phyloP scores from a whole-genome alignment of 495 filamentous ascomycete genomes.

The Aspergillus nidulans region DNA sequence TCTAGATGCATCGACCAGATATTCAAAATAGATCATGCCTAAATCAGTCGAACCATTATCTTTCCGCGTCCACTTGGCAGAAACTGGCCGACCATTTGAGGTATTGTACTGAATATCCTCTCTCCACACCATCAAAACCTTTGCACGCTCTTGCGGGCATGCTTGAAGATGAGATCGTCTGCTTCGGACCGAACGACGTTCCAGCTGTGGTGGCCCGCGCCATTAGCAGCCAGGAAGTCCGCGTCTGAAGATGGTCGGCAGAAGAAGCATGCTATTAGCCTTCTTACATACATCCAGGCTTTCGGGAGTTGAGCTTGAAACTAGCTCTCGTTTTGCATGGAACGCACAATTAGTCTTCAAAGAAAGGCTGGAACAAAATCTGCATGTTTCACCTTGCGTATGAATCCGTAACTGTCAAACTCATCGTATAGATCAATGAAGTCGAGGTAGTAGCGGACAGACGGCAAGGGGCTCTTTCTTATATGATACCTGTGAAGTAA shows the following conservation, averaged over 20 bases:
- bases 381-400: constrained; percentile 31
- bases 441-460: constrained; percentile 41
- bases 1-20: background rate
- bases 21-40: background rate
- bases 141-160: constrained; percentile 40
- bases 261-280: background rate
- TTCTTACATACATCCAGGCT: background rate
- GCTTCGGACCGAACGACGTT: constrained; percentile 48
- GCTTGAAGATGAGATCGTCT: constrained; percentile 44
- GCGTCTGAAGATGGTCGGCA: constrained; percentile 25
- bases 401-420: constrained; percentile 43
- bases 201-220: constrained; percentile 38
- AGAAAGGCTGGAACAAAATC: background rate
- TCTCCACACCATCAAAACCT: constrained; percentile 26
- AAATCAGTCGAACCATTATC: background rate
- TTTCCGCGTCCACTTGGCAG: background rate
- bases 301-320: constrained; percentile 41
- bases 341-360: background rate
- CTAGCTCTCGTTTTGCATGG: constrained; percentile 34
- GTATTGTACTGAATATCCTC: background rate
- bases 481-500: constrained; percentile 14
- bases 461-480: constrained; percentile 46
- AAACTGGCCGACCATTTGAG: background rate
- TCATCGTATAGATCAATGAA: constrained; percentile 44
- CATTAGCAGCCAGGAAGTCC: constrained; percentile 39